Base-by-base conservation (phyloP, 805 yeast species). In the Ogataea trehalophila region DNA sequence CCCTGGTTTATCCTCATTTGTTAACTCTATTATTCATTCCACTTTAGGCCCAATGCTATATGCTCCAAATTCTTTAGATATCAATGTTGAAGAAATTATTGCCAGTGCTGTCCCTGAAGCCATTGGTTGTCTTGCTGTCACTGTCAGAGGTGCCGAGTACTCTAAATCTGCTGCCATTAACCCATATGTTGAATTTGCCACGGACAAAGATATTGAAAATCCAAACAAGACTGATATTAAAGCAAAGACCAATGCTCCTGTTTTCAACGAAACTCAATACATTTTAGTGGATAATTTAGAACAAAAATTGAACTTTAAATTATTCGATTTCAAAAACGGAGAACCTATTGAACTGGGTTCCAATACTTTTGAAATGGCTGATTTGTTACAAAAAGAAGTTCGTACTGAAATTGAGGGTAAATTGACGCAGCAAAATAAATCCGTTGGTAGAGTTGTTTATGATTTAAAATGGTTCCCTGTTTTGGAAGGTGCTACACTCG, bases 31-130 rank as follows among this genome's bases (percentile, higher is more conserved):
- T 63, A 80, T 87, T 60, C 85, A 87, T 65, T 69, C 86, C 42
- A 83, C 70, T 54, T 80, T 82, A 58, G 82, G 86, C 39, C 94
- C 92, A 39, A 80, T 85, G 82, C 66, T 87, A 50, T 86, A 86
- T 62, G 90, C 91, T 9, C 95, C 95, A 55, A 87, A 87, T 65
- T 82, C 87, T 46, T 66, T 85, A 38, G 92, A 86, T 60, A 69
- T 87, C 50, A 83, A 86, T 57, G 85, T 86, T 37, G 88, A 83
- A 61, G 89, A 83, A 51, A 65, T 85, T 18, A 72, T 86, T 75
- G 80, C 81, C 37, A 76, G 74, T 39, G 79, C 78, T 58, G 66
- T 79, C 6, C 80, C 81, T 47, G 91, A 84, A 54, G 83, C 90
- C 5, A 73, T 74, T 54, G 94, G 92, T 55, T 81, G 81, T 48